Base-by-base conservation (phyloP, 257 asterid species). In the Buddleja alternifolia region DNA sequence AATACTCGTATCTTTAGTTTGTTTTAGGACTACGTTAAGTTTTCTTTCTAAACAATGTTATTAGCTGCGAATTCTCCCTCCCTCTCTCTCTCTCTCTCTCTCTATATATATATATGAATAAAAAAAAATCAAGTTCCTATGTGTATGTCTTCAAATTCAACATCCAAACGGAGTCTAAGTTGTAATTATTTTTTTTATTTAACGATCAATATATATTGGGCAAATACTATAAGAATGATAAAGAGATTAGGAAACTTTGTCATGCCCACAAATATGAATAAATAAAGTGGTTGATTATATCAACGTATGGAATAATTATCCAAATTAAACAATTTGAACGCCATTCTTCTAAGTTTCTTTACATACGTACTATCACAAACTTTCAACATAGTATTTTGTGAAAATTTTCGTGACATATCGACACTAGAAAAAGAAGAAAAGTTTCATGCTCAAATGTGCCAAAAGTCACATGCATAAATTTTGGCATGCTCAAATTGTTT, bases 381-480 rank as follows among this genome's bases (percentile, higher is more conserved):
- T 3, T 23, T 48, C 9, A 29, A 48, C 66, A 19, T n/a, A 58
- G 53, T 53, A 46, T 48, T 53, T 63, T 37, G 48, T 16, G 58
- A 63, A 63, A 62, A n/a, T n/a, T 37, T 37, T 54, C 40, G 70
- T 75, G 54, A 42, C 60, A 64, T 64, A 29, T 29, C 34, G 34
- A 29, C 58, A 45, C 48, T 60, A 36, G 60, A 72, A 61, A 66
- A 52, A 36, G 32, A 52, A 36, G 32, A 71, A 67, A 62, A 53
- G n/a, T 16, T 4, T 14, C 29, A 32, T 29, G 36, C 44, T 32
- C 36, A 60, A 73, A 73, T 60, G 34, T 54, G 59, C 70, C 60
- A 46, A 67, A 60, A 60, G 74, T 58, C 82, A 77, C 83, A 81
- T 77, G 77, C 76, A 69, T 4, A 45, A 70, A 50, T 70, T 75